Base-by-base conservation (phyloP, 768 basidiomycete genomes). In the Neoboletus subvelutipes region DNA sequence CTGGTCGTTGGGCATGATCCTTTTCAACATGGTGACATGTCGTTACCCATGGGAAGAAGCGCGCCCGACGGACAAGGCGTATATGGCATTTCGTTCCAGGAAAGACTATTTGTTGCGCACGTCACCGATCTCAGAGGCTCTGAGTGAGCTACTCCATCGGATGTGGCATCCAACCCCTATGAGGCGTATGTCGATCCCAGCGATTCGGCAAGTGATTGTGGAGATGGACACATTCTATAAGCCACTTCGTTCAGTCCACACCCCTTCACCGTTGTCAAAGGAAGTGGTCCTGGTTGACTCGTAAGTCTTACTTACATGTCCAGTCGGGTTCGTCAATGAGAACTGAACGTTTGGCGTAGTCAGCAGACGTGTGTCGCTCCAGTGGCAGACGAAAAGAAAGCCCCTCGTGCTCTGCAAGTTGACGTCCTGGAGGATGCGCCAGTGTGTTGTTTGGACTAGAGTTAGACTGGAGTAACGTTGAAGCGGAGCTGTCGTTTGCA, bases 11-110 rank as follows among this genome's bases (percentile, higher is more conserved):
- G 88, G 87, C 15, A 80, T 96, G 51, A 90, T 96, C 61, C 82
- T 96, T 50, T 83, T 87, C 67, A 94, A 92, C 73, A 83, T 96
- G 75, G 84, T 90, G 50, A 86, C 86, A 53, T 83, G 84, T 12
- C 29, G 31, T n/a, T 58, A 31, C 22, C 64, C 66, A 11, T 68
- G 66, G 64, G 55, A 58, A 8, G 59, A 53, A 34, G 64, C 66
- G 1, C 40, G 18, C 0, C 18, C 4, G 12, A 22, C 18, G 3
- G 54, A 67, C 39, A 37, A 5, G 26, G 18, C 13, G 0, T 67
- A 53, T 29, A 13, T 5, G 5, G 36, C 53, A 1, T 68, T 58
- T 39, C 20, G 59, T 20, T 28, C 37, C 0, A 12, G 45, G 18
- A 39, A 34, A 18, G 48, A 50, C 12, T 13, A 57, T 20, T 18